A percentile compares a stretch with the other conserved stretches of the same genome.
Evolutionary conservation across 192 early-diverging fungal species (phyloP).

Genomic region (Jimgerdemannia lactiflua): DNA sequence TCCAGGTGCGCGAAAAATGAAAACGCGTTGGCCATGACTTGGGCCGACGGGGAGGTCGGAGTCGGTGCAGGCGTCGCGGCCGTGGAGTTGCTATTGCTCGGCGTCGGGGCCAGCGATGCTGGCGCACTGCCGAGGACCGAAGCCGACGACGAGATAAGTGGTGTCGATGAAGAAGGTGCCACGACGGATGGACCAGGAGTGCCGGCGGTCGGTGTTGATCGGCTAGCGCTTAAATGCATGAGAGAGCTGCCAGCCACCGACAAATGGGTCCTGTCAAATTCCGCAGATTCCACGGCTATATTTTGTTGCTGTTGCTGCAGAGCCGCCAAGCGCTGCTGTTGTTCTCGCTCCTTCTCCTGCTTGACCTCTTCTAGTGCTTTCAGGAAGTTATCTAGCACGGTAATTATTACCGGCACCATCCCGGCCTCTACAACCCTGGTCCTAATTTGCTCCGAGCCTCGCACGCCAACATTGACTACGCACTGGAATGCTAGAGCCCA

Average conservation of each 20-base stretch:
- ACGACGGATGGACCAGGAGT: neutral
- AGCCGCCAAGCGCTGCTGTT: conserved; percentile 21
- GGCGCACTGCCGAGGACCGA: too few species aligned
- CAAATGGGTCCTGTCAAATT: too few species aligned
- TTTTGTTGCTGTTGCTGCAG: conserved; percentile 19
- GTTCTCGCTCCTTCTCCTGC: conserved; percentile 47
- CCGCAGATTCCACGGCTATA: conserved; percentile 4
- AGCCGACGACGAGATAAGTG: too few species aligned
- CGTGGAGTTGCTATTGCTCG: too few species aligned
- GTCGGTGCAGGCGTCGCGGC: too few species aligned
- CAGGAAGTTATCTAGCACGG: conserved; percentile 67
- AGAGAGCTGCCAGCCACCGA: too few species aligned
- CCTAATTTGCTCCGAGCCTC: conserved; percentile 76
- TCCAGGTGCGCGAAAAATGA: too few species aligned
- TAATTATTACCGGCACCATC: conserved; percentile 79
- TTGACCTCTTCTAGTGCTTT: conserved; percentile 49
- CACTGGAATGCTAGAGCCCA: conserved; percentile 84
- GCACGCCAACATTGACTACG: conserved; percentile 83
- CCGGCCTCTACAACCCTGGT: conserved; percentile 85
- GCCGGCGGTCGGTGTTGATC: neutral
- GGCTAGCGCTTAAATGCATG: neutral
- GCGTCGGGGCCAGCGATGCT: too few species aligned
- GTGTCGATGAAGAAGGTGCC: too few species aligned
- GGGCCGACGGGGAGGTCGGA: too few species aligned
- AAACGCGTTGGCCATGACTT: too few species aligned